Evolutionary conservation across 2,329 filamentous ascomycete species (phyloP), one percentile per base, ranked within the genome.

Genomic region (Alternaria solani): DNA sequence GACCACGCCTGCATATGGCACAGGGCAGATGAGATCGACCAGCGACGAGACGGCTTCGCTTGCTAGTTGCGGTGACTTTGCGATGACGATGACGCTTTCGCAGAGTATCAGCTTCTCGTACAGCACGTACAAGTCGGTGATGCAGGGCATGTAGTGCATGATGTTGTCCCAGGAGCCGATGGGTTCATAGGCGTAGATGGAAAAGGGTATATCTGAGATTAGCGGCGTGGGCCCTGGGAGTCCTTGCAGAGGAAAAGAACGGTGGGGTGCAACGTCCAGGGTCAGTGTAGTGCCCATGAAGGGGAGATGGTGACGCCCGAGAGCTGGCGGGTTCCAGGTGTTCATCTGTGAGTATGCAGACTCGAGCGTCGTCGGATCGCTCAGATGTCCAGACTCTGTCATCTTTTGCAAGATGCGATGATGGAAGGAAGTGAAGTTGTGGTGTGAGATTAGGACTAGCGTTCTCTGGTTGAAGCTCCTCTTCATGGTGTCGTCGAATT

Each of bases 381-480:
- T 78, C 57, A 81, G 76, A 32, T 75, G 64, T 9, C 75, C 73
- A 14, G 70, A 68, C 32, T 71, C 71, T 5, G 78, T 79, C 74
- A 81, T 78, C 43, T 70, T 69, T 34, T 75, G 70, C 7, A 81
- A 64, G 2, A 81, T 55, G 20, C 67, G 67, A 38, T 71, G 66
- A 68, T 76, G 76, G 48, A 80, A 78, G 16, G 76, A 63, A 5
- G 76, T 68, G 51, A 81, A 81, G 51, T 77, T 73, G 64, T 81
- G 78, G 38, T 78, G 76, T 1, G 79, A 80, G 26, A 81, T 68
- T n/a, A 80, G 53, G 11, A 80, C 77, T 5, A 81, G 64, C 8
- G 74, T 76, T 55, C 78, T 70, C 52, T 81, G 79, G 53, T 80
- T 80, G 71, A 80, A 81, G 49, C 77, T 78, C 43, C 79, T 70